These are phyloP conservation scores for Akanthomyces dipterigenus DNA, from an alignment of 2,329 filamentous ascomycete genomes.

Conservation along the genomic window DNA sequence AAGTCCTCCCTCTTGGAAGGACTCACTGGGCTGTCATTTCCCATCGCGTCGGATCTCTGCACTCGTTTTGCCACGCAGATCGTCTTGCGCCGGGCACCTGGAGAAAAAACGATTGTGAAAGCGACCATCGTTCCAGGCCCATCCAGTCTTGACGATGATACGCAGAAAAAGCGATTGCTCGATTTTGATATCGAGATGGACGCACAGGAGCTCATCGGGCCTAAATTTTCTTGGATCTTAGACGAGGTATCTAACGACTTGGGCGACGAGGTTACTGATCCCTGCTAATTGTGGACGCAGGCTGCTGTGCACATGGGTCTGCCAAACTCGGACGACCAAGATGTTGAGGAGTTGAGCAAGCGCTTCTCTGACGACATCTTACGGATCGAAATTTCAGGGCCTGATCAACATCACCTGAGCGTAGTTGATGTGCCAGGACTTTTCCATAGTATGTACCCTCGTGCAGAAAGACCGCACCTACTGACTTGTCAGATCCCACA, in stretches of 20 bases:
- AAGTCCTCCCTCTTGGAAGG: constrained; percentile 2
- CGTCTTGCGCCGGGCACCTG: not conserved
- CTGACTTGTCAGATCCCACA: not conserved
- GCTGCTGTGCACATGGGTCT: not conserved
- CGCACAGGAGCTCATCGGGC: not conserved
- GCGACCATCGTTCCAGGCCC: not conserved
- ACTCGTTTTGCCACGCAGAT: constrained; percentile 3
- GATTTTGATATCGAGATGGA: not conserved
- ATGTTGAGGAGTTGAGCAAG: not conserved
- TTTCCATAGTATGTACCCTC: not conserved
- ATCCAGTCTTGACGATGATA: not conserved
- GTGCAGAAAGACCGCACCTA: not conserved
- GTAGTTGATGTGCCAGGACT: not conserved
- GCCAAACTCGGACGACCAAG: not conserved
- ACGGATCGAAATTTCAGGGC: not conserved
- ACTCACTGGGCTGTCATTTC: not conserved
- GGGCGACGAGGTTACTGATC: not conserved
- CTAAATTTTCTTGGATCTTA: not conserved
- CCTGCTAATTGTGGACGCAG: not conserved
- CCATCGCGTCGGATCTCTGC: not conserved
- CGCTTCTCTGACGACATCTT: not conserved
- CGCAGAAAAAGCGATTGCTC: not conserved
- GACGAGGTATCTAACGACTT: not conserved
- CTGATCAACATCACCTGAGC: constrained; percentile 1
- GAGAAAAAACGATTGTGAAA: not conserved